Evolutionary conservation across 306 rosid species (phyloP).

Genomic region (Cicer cuneatum): DNA sequence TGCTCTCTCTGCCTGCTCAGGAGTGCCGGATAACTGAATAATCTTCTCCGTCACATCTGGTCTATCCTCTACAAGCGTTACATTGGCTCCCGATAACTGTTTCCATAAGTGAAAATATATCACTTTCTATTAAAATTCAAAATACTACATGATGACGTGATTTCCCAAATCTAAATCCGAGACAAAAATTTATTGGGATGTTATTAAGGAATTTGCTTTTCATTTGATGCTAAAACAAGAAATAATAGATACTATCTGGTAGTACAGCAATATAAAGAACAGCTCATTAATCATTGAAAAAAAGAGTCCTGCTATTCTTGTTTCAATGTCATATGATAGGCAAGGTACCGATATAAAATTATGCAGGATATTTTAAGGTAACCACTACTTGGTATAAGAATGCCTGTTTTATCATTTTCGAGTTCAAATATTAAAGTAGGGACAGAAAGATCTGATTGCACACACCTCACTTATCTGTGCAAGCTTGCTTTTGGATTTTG

Average conservation of each 20-base stretch:
- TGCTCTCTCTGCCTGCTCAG: slow-evolving; percentile 96
- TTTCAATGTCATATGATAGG: slow-evolving; percentile 1
- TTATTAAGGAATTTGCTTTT: slow-evolving; percentile 6
- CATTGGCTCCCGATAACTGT: slow-evolving; percentile 97
- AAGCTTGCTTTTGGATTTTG: slow-evolving; percentile 92
- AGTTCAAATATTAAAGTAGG: slow-evolving; percentile 32
- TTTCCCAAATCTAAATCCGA: slow-evolving; percentile 24
- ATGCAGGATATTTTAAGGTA: slow-evolving; percentile 11
- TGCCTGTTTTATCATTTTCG: slow-evolving; percentile 11
- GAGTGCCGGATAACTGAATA: slow-evolving; percentile 92
- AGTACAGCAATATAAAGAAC: not conserved
- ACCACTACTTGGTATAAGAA: slow-evolving; percentile 22
- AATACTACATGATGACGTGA: not conserved
- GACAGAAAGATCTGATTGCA: slow-evolving; percentile 38
- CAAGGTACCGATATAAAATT: not conserved
- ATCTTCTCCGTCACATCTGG: slow-evolving; percentile 76
- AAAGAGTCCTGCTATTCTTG: not conserved
- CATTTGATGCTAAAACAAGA: slow-evolving; percentile 21
- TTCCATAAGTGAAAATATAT: slow-evolving; percentile 34
- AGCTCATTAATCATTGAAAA: slow-evolving; percentile 6
- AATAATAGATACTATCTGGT: slow-evolving; percentile 18
- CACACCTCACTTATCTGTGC: slow-evolving; percentile 93
- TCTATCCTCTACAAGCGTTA: slow-evolving; percentile 83
- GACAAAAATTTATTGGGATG: slow-evolving; percentile 2
- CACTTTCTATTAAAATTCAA: slow-evolving; percentile 16